These are phyloP conservation scores for Marsdenia floribunda DNA, from an alignment of 257 asterid genomes.

Conservation along the genomic window DNA sequence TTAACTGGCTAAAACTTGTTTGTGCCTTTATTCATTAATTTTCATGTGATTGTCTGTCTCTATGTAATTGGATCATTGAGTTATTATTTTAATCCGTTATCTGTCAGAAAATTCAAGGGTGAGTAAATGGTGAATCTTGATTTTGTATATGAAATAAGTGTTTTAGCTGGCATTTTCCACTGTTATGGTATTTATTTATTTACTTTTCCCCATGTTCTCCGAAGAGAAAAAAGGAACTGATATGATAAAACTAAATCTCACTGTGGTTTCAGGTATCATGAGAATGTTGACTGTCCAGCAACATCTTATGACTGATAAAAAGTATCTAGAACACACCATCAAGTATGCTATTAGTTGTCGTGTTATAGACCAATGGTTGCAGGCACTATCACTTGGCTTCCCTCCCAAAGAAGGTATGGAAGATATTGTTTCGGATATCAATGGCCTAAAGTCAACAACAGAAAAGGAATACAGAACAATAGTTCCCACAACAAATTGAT, in stretches of 20 bases:
- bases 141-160: too few relatives aligned
- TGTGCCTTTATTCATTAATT: neutral
- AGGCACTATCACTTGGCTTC: constrained; percentile 61
- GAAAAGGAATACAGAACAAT: constrained; percentile 71
- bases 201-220: too few relatives aligned
- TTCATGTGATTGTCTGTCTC: neutral
- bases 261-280: constrained; percentile 51
- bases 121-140: too few relatives aligned
- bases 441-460: constrained; percentile 69
- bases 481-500: constrained; percentile 39
- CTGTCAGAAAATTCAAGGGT: too few relatives aligned
- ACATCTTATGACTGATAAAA: constrained; percentile 59
- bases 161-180: too few relatives aligned
- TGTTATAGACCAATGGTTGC: constrained; percentile 77
- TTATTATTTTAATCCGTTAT: too few relatives aligned
- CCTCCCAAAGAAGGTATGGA: constrained; percentile 94
- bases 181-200: too few relatives aligned
- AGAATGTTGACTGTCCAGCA: constrained; percentile 76
- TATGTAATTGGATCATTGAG: neutral
- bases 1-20: neutral
- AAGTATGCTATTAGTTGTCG: constrained; percentile 87
- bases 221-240: too few relatives aligned
- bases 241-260: too few relatives aligned
- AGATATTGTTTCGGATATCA: constrained; percentile 55
- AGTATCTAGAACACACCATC: constrained; percentile 57